phyloP scores from a whole-genome alignment of 78 protist species.

The Dictyostelium discoideum region dicty_2.7 NC_007088.5:4257001-4257500 shows the following conservation, averaged over 20 bases:
- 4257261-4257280: no score
- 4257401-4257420: neutral
- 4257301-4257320: neutral
- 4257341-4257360: no score
- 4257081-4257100: no score
- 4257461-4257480: neutral
- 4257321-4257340: neutral
- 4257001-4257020: neutral
- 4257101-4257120: no score
- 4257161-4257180: neutral
- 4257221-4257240: no score
- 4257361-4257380: neutral
- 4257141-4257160: neutral
- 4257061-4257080: neutral
- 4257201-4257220: no score
- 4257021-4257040: neutral
- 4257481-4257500: neutral
- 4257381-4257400: constrained; percentile 7
- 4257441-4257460: neutral
- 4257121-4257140: no score
- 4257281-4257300: neutral
- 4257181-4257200: neutral
- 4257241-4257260: neutral
- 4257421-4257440: neutral
- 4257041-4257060: neutral